phyloP scores from a whole-genome alignment of 805 yeast species.

The Nakazawaea populi region DNA sequence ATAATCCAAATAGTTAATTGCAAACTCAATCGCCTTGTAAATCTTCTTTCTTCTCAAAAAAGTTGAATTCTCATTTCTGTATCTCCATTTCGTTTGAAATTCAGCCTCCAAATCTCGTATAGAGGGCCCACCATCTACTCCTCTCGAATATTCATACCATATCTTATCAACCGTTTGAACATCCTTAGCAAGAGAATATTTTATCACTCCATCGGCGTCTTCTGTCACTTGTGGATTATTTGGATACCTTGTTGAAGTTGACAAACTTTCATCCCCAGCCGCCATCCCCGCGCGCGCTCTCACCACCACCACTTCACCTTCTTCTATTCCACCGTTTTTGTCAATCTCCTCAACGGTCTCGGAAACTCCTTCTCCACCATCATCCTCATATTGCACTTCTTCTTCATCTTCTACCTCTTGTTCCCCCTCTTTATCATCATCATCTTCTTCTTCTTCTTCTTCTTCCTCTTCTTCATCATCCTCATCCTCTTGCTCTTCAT shows the following conservation, averaged over 20 bases:
- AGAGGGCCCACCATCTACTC: slow-evolving; percentile 30
- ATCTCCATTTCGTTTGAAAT: slow-evolving; percentile 32
- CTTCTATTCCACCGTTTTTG: no score
- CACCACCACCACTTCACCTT: no score
- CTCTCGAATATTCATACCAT: slow-evolving; percentile 32
- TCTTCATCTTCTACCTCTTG: not conserved
- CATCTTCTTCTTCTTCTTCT: not conserved
- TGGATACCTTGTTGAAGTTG: not conserved
- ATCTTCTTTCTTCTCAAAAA: slow-evolving; percentile 30
- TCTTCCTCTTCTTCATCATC: slow-evolving; percentile 1
- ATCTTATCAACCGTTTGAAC: slow-evolving; percentile 25
- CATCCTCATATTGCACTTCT: not conserved
- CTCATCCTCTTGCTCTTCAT: not conserved
- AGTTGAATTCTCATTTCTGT: slow-evolving; percentile 31
- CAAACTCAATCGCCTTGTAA: slow-evolving; percentile 30
- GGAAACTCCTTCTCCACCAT: not conserved
- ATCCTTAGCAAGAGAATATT: slow-evolving; percentile 22
- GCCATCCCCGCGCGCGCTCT: not conserved
- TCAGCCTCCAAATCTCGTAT: slow-evolving; percentile 24
- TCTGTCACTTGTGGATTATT: slow-evolving; percentile 7
- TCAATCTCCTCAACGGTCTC: not conserved
- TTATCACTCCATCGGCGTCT: not conserved
- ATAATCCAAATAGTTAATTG: slow-evolving; percentile 23
- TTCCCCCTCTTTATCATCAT: not conserved
- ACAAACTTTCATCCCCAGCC: not conserved